These are phyloP conservation scores for Pythium insidiosum DNA, from an alignment of 352 stramenopile genomes.

Conservation along the genomic window DNA sequence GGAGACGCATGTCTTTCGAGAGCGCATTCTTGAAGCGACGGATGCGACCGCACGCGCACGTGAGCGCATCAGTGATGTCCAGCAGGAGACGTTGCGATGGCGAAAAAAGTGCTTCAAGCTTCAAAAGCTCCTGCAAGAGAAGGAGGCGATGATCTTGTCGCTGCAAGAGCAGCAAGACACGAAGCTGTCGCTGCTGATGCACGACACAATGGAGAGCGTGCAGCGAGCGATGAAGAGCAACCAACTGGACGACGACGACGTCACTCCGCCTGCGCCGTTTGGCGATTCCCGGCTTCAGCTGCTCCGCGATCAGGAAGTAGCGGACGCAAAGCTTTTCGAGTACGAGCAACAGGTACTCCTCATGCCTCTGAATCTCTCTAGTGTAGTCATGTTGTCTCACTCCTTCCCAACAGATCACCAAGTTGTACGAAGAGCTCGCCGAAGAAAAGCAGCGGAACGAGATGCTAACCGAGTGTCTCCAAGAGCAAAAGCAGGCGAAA, in stretches of 20 bases:
- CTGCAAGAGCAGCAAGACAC: conserved; percentile 48
- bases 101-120: conserved; percentile 54
- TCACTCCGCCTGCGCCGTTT: too few relatives aligned
- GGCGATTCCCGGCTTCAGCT: too few relatives aligned
- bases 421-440: conserved; percentile 61
- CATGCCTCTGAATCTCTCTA: background rate
- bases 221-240: conserved; percentile 25
- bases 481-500: conserved; percentile 64
- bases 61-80: conserved; percentile 22
- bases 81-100: conserved; percentile 34
- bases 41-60: conserved; percentile 17
- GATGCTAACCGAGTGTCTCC: conserved; percentile 54
- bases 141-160: conserved; percentile 35
- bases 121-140: conserved; percentile 46
- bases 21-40: conserved; percentile 23
- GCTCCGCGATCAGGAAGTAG: too few relatives aligned
- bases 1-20: conserved; percentile 39
- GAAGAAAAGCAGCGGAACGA: conserved; percentile 63
- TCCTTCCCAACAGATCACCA: conserved; percentile 25
- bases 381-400: background rate
- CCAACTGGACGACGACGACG: conserved; percentile 19
- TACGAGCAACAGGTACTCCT: conserved; percentile 55
- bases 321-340: too few relatives aligned
- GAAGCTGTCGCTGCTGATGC: conserved; percentile 40
- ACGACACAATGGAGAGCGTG: conserved; percentile 56